Evolutionary conservation across 352 stramenopile genomes (phyloP).

Genomic region (Saprolegnia diclina): DNA sequence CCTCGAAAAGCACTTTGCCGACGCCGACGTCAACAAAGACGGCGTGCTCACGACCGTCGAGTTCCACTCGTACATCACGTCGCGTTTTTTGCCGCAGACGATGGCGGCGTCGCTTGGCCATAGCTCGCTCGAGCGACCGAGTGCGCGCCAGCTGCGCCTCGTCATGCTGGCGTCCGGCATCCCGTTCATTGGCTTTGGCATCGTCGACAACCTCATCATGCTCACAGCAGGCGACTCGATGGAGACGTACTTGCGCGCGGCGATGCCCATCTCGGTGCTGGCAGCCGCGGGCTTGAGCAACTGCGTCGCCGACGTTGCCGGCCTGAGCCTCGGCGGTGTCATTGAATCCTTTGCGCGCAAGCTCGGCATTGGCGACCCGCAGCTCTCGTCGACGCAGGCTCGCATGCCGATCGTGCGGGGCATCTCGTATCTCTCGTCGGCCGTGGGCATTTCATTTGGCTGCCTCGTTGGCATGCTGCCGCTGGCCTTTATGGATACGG

Average conservation of each 20-base stretch:
- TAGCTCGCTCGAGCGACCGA: conserved; percentile 40
- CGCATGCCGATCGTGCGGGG: conserved; percentile 69
- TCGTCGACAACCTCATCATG: conserved; percentile 86
- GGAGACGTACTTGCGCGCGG: conserved; percentile 90
- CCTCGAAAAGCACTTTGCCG: conserved; percentile 57
- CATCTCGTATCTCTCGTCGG: conserved; percentile 70
- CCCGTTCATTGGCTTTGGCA: conserved; percentile 77
- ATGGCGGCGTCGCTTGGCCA: conserved; percentile 37
- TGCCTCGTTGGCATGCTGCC: conserved; percentile 89
- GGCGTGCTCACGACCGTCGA: conserved; percentile 58
- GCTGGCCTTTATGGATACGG: conserved; percentile 81
- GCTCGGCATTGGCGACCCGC: conserved; percentile 57
- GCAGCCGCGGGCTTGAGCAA: conserved; percentile 93
- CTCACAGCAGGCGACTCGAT: conserved; percentile 91
- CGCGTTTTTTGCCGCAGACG: conserved; percentile 55
- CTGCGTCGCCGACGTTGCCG: conserved; percentile 90
- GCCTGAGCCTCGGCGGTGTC: conserved; percentile 88
- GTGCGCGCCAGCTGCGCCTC: conserved; percentile 58
- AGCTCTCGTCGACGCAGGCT: conserved; percentile 69
- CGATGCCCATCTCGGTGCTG: conserved; percentile 93
- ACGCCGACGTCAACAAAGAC: conserved; percentile 66
- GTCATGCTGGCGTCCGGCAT: conserved; percentile 75
- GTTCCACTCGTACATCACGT: conserved; percentile 56
- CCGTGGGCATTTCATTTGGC: conserved; percentile 77
- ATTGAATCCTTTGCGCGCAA: conserved; percentile 79